phyloP scores from a whole-genome alignment of 2,329 filamentous ascomycete species.

The Annulohypoxylon truncatum region DNA sequence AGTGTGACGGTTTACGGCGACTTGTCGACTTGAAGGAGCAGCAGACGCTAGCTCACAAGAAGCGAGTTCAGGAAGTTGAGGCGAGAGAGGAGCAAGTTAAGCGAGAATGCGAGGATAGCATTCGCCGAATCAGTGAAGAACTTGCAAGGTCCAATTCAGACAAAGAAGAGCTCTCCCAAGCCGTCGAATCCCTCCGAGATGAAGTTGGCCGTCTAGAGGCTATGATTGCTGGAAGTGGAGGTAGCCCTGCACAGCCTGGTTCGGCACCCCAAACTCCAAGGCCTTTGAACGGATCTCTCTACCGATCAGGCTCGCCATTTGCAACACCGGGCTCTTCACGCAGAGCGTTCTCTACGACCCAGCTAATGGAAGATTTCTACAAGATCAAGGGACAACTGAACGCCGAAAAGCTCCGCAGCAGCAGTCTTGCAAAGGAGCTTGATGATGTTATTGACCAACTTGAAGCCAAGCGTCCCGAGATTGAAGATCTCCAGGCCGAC shows the following conservation, averaged over 20 bases:
- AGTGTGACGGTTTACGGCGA: conserved; percentile 83
- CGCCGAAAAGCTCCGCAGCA: conserved; percentile 77
- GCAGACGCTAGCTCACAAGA: conserved; percentile 77
- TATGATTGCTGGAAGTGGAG: conserved; percentile 59
- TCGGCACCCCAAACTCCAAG: conserved; percentile 71
- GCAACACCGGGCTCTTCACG: conserved; percentile 69
- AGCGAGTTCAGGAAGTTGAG: conserved; percentile 77
- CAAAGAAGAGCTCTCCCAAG: conserved; percentile 60
- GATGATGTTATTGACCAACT: conserved; percentile 88
- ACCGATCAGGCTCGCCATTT: conserved; percentile 70
- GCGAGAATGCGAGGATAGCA: conserved; percentile 72
- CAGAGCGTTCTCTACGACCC: conserved; percentile 70
- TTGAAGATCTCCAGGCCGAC: conserved; percentile 86
- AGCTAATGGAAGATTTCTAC: conserved; percentile 73
- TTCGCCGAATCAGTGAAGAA: conserved; percentile 66
- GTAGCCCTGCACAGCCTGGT: conserved; percentile 52
- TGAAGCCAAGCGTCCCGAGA: conserved; percentile 86
- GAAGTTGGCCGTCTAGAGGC: conserved; percentile 66
- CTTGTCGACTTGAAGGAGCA: conserved; percentile 86
- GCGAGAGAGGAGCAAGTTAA: conserved; percentile 70
- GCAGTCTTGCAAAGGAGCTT: conserved; percentile 79
- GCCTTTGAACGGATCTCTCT: conserved; percentile 64
- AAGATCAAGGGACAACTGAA: conserved; percentile 78
- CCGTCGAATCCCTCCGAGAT: conserved; percentile 62
- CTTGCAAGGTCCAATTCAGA: conserved; percentile 66